Evolutionary conservation across 139 green algal species (phyloP).

Genomic region (Picochlorum sp.): DNA sequence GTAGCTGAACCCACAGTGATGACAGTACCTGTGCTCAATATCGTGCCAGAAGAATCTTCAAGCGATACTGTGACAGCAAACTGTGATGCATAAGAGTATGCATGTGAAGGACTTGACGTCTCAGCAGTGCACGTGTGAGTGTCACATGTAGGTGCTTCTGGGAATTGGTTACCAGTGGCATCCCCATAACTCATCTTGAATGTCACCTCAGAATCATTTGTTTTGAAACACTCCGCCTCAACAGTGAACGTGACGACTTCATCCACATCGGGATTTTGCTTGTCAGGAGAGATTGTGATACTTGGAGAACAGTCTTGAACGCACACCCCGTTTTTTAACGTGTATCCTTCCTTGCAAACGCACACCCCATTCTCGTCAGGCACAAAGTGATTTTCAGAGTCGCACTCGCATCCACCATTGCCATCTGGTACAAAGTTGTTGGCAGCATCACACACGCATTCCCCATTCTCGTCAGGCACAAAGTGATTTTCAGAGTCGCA

Average conservation of each 20-base stretch:
- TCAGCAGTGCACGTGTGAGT: not conserved
- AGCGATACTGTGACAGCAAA: constrained; percentile 1
- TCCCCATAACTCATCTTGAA: constrained; percentile 2
- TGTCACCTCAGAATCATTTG: not conserved
- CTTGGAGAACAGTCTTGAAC: not conserved
- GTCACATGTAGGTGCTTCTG: not conserved
- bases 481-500: not conserved
- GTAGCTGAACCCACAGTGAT: not conserved
- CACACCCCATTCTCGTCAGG: not conserved
- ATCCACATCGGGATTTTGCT: not conserved
- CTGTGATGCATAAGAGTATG: not conserved
- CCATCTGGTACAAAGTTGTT: constrained; percentile 1
- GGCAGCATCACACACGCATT: not conserved
- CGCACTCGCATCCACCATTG: not conserved
- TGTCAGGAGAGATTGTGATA: not conserved
- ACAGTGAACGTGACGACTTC: not conserved
- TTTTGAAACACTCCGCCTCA: not conserved
- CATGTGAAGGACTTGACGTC: not conserved
- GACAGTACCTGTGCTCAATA: constrained; percentile 2
- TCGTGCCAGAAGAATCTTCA: not conserved
- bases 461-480: not conserved
- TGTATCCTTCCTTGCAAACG: constrained; percentile 1
- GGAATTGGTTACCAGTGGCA: not conserved
- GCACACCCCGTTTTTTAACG: not conserved
- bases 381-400: not conserved